Conservation (phyloP, 73 alveolate genomes). For the Stentor coeruleus region DNA sequence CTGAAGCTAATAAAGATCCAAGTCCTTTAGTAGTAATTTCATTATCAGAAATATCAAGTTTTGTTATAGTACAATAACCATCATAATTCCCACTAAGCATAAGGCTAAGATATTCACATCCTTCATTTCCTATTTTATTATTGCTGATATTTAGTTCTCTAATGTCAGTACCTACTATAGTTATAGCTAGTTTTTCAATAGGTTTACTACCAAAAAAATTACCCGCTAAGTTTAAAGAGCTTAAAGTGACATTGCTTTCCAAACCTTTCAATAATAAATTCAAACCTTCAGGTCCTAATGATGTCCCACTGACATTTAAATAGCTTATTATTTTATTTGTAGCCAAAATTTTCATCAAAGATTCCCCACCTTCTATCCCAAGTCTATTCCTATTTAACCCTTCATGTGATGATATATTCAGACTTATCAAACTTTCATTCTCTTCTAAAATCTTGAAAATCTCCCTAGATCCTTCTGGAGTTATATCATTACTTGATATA, state of each 20-base stretch:
- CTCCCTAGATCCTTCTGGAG: constrained; percentile 38
- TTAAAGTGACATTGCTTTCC: constrained; percentile 21
- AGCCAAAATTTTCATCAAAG: constrained; percentile 27
- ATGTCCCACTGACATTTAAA: constrained; percentile 33
- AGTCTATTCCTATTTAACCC: constrained; percentile 42
- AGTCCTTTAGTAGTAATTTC: constrained; percentile 36
- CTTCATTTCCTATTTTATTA: constrained; percentile 28
- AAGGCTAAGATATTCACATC: background rate
- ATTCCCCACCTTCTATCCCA: constrained; percentile 34
- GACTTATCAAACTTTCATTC: constrained; percentile 22
- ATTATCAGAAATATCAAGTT: constrained; percentile 31
- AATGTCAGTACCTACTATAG: constrained; percentile 10
- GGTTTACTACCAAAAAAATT: constrained; percentile 30
- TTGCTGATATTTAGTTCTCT: background rate
- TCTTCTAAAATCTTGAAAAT: constrained; percentile 29
- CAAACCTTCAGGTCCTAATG: constrained; percentile 33
- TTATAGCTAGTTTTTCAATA: background rate
- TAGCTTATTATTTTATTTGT: constrained; percentile 28
- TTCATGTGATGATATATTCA: constrained; percentile 40
- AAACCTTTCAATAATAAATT: constrained; percentile 35
- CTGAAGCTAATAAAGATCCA: background rate
- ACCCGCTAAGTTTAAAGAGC: constrained; percentile 30
- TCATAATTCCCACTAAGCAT: constrained; percentile 4
- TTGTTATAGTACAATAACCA: constrained; percentile 27
- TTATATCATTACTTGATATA: constrained; percentile 40